Conservation (phyloP, 208 protist genomes). For the Wallacemonas sp. region DNA sequence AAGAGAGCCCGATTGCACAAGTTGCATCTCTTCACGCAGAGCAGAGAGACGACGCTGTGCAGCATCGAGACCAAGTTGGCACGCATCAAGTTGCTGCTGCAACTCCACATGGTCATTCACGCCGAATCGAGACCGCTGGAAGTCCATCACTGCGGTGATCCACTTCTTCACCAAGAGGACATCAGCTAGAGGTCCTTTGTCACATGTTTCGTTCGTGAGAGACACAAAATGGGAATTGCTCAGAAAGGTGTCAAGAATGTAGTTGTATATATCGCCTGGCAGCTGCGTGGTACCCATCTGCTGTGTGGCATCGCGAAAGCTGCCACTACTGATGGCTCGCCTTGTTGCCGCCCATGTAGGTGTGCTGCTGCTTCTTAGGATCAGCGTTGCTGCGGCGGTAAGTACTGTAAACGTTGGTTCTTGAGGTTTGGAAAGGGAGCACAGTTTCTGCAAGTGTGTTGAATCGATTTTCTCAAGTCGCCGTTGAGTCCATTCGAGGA, state of each 20-base stretch:
- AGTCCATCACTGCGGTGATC: slow-evolving; percentile 58
- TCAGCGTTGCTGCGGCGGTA: not conserved
- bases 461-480: slow-evolving; percentile 6
- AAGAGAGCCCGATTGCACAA: slow-evolving; percentile 28
- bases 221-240: slow-evolving; percentile 19
- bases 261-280: slow-evolving; percentile 8
- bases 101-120: slow-evolving; percentile 30
- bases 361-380: not conserved
- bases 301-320: slow-evolving; percentile 15
- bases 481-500: slow-evolving; percentile 7
- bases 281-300: slow-evolving; percentile 9
- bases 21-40: slow-evolving; percentile 28
- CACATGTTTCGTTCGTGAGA: slow-evolving; percentile 14
- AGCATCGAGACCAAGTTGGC: slow-evolving; percentile 24
- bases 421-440: slow-evolving; percentile 8
- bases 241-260: slow-evolving; percentile 25
- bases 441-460: not conserved
- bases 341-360: slow-evolving; percentile 13
- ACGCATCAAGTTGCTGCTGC: slow-evolving; percentile 39
- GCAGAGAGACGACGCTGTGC: slow-evolving; percentile 27
- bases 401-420: slow-evolving; percentile 8
- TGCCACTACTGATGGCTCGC: not conserved
- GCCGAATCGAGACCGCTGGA: slow-evolving; percentile 38
- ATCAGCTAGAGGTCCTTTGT: slow-evolving; percentile 23
- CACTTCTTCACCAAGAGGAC: slow-evolving; percentile 44